These are phyloP conservation scores for Centaurea solstitialis DNA, from an alignment of 129 eudicot genomes.

Conservation along the genomic window DNA sequence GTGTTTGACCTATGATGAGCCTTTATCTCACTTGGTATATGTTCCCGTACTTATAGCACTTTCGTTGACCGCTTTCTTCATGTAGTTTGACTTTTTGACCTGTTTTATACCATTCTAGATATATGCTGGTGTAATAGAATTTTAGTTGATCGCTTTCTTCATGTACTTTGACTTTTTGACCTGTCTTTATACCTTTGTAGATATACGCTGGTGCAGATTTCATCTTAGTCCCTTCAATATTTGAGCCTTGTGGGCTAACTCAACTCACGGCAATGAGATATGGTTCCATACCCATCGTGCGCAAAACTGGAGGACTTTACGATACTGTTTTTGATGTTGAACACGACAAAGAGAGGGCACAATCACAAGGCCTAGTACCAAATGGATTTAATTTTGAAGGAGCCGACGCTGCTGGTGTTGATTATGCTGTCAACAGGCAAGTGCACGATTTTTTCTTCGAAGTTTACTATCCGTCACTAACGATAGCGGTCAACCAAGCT, in stretches of 20 bases:
- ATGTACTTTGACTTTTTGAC: conserved; percentile 10
- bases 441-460: background rate
- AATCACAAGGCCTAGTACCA: conserved; percentile 78
- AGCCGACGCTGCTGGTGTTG: conserved; percentile 97
- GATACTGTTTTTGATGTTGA: conserved; percentile 98
- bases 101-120: background rate
- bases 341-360: conserved; percentile 94
- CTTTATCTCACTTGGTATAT: conserved; percentile 94
- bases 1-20: conserved; percentile 90
- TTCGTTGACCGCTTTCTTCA: background rate
- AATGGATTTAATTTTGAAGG: conserved; percentile 95
- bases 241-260: conserved; percentile 99
- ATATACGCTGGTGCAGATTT: conserved; percentile 96
- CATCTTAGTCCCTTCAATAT: conserved; percentile 94
- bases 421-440: conserved; percentile 93
- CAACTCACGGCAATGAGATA: conserved; percentile 99
- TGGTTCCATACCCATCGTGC: conserved; percentile 91
- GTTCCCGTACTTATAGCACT: conserved; percentile 3
- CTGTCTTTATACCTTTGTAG: conserved; percentile 35
- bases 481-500: background rate
- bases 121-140: no score
- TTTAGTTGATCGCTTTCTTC: background rate
- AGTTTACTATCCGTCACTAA: background rate
- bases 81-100: conserved; percentile 11
- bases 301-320: conserved; percentile 98